Percentiles rank a stretch among this genome's conserved stretches.
Conservation (phyloP, 495 filamentous ascomycete species). For the Podospora pseudoanserina region DNA sequence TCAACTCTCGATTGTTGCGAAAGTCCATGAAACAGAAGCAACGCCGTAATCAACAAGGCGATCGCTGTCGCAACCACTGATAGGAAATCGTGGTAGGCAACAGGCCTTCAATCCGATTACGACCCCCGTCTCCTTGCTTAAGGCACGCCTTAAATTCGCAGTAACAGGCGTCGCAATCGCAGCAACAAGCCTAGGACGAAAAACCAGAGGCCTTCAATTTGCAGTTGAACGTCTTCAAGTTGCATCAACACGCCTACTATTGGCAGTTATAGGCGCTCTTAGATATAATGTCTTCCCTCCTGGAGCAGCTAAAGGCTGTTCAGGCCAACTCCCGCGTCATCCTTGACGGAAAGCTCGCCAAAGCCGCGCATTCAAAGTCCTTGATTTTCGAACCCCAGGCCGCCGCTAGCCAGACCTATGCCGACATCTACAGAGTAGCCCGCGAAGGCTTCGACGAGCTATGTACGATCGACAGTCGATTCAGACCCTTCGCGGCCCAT, state of each 20-base stretch:
- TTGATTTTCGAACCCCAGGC: conserved; percentile 80
- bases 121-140: background rate
- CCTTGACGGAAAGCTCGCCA: conserved; percentile 86
- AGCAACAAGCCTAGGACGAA: background rate
- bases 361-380: conserved; percentile 82
- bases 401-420: conserved; percentile 81
- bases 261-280: background rate
- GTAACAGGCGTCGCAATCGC: background rate
- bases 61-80: background rate
- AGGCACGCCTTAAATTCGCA: background rate
- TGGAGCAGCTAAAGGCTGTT: conserved; percentile 76
- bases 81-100: background rate
- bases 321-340: conserved; percentile 71
- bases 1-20: background rate
- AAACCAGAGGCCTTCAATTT: background rate
- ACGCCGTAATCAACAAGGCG: background rate
- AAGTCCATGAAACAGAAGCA: background rate
- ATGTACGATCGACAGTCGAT: conserved; percentile 76
- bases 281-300: conserved; percentile 70
- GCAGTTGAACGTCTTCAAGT: background rate
- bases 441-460: conserved; percentile 85
- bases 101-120: background rate
- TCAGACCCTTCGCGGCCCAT: conserved; percentile 60
- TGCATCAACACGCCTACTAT: too few species aligned
- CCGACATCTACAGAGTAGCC: conserved; percentile 82